Evolutionary conservation across 805 yeast genomes (phyloP).

Genomic region (Zygoascus bituminiphila): DNA sequence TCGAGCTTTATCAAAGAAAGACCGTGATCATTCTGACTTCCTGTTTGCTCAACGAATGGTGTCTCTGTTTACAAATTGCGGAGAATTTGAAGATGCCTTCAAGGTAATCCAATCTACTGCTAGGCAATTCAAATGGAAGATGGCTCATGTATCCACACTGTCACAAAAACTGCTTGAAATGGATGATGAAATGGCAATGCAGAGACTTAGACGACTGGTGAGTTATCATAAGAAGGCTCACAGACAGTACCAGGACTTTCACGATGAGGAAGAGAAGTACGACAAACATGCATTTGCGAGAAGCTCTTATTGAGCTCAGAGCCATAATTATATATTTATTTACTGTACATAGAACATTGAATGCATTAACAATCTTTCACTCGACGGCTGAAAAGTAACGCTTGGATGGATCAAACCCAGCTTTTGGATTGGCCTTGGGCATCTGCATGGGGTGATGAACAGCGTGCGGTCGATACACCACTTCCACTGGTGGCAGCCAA

Average conservation of each 20-base stretch:
- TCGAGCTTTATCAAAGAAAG: slow-evolving; percentile 30
- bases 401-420: slow-evolving; percentile 10
- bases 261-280: not conserved
- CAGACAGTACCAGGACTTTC: not conserved
- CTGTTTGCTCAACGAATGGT: slow-evolving; percentile 70
- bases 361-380: not conserved
- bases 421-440: slow-evolving; percentile 13
- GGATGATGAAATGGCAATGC: slow-evolving; percentile 26
- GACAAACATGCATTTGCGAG: not conserved
- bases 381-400: slow-evolving; percentile 19
- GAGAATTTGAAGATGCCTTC: slow-evolving; percentile 59
- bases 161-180: slow-evolving; percentile 33
- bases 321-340: not conserved
- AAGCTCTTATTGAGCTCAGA: not conserved
- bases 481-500: slow-evolving; percentile 47
- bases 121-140: slow-evolving; percentile 62
- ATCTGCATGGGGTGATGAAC: slow-evolving; percentile 36
- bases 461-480: slow-evolving; percentile 47
- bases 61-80: slow-evolving; percentile 44
- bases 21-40: slow-evolving; percentile 45
- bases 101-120: slow-evolving; percentile 59
- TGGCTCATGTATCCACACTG: slow-evolving; percentile 28
- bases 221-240: not conserved
- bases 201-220: not conserved
- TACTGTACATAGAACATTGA: not conserved